Percentiles rank a stretch among this genome's conserved stretches.
Evolutionary conservation across 495 filamentous ascomycete genomes (phyloP).

Genomic region (Annulohypoxylon nitens): DNA sequence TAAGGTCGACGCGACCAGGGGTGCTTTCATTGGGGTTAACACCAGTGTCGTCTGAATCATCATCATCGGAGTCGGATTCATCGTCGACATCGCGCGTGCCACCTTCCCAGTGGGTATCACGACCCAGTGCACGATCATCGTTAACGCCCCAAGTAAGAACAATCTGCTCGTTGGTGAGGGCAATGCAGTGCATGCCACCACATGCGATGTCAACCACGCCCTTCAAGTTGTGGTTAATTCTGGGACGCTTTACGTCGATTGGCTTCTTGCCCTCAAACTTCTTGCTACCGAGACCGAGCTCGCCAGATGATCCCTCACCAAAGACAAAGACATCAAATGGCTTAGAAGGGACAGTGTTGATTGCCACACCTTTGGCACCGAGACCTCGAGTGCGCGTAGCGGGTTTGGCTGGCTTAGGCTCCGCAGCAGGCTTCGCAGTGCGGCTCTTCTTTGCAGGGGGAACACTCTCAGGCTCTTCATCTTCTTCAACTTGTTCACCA

Average conservation of each 20-base stretch:
- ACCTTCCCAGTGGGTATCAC: constrained; percentile 69
- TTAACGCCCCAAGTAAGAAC: constrained; percentile 82
- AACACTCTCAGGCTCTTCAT: neutral
- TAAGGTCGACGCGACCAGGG: constrained; percentile 63
- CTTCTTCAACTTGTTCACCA: neutral
- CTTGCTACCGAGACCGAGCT: constrained; percentile 65
- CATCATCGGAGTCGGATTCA: constrained; percentile 61
- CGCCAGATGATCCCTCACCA: constrained; percentile 66
- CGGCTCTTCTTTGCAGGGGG: constrained; percentile 1
- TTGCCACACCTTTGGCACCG: constrained; percentile 32
- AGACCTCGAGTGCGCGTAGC: constrained; percentile 18
- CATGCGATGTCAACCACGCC: constrained; percentile 72
- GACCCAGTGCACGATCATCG: constrained; percentile 74
- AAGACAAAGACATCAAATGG: constrained; percentile 68
- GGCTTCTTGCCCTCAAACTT: constrained; percentile 64
- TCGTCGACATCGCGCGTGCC: constrained; percentile 63
- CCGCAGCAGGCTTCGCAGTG: neutral
- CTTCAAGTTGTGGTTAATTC: constrained; percentile 63
- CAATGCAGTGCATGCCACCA: constrained; percentile 76
- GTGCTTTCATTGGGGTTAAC: constrained; percentile 72
- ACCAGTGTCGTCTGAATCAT: constrained; percentile 59
- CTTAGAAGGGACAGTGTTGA: constrained; percentile 60
- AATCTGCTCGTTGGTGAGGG: constrained; percentile 73
- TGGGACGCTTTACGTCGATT: constrained; percentile 69
- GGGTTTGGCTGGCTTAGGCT: neutral